phyloP scores from a whole-genome alignment of 345 rosid genomes.

The Gossypium rotundifolium region DNA sequence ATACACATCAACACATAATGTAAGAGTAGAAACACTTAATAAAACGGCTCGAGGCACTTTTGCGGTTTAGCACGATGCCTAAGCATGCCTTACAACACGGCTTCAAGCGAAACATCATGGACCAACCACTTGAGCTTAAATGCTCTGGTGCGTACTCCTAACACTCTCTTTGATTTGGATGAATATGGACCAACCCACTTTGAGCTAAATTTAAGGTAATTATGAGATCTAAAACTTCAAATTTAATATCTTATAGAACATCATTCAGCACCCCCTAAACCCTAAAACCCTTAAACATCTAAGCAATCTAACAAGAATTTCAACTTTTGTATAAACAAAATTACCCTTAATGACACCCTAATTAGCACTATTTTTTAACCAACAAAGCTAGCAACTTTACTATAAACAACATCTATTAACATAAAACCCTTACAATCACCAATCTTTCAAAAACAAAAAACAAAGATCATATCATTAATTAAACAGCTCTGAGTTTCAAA shows the following conservation, averaged over 20 bases:
- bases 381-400: neutral
- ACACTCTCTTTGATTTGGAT: no score
- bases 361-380: neutral
- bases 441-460: neutral
- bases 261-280: neutral
- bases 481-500: neutral
- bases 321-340: neutral
- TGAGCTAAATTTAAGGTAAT: neutral
- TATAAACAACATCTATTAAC: neutral
- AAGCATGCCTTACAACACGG: no score
- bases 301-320: neutral
- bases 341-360: neutral
- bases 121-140: neutral
- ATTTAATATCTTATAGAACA: neutral
- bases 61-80: no score
- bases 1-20: constrained; percentile 6
- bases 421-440: neutral
- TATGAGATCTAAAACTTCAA: neutral
- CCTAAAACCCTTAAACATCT: neutral
- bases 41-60: no score
- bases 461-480: neutral
- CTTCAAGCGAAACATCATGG: neutral
- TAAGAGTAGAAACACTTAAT: neutral
- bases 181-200: no score
- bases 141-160: no score